phyloP scores from a whole-genome alignment of 2,329 filamentous ascomycete species.

The Cladosporium sp. region DNA sequence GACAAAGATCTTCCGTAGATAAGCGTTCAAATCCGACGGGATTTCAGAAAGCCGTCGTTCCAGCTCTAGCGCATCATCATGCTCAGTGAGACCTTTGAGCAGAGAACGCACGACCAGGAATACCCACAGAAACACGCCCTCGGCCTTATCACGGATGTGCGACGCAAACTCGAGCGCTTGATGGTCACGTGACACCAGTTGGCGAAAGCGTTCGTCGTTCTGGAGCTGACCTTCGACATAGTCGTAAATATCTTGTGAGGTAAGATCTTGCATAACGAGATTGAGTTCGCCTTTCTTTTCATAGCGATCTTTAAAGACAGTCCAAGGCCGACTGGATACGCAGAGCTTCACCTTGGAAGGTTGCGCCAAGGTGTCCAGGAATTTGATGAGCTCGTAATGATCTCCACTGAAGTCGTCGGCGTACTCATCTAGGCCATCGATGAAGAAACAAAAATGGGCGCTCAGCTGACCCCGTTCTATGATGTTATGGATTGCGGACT shows the following conservation, averaged over 20 bases:
- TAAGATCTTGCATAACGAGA: slow-evolving; percentile 7
- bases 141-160: slow-evolving; percentile 17
- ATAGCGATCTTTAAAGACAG: too few species aligned
- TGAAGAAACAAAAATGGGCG: slow-evolving; percentile 17
- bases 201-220: background rate
- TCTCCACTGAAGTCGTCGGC: too few species aligned
- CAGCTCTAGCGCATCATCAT: background rate
- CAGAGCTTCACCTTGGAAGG: slow-evolving; percentile 4
- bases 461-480: background rate
- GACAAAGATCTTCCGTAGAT: background rate
- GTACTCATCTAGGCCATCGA: slow-evolving; percentile 16
- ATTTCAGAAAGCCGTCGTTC: background rate
- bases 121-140: slow-evolving; percentile 28
- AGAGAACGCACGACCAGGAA: slow-evolving; percentile 23
- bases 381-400: too few species aligned
- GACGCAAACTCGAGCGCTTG: slow-evolving; percentile 12
- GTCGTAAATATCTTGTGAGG: slow-evolving; percentile 2
- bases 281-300: too few species aligned
- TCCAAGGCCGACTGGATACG: slow-evolving; percentile 15
- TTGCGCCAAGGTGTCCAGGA: too few species aligned
- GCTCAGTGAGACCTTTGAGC: slow-evolving; percentile 6
- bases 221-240: slow-evolving; percentile 20
- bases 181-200: slow-evolving; percentile 13
- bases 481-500: background rate
- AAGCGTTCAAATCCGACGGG: background rate